phyloP scores from a whole-genome alignment of 768 basidiomycete species.

The Macrolepiota fuliginosa region DNA sequence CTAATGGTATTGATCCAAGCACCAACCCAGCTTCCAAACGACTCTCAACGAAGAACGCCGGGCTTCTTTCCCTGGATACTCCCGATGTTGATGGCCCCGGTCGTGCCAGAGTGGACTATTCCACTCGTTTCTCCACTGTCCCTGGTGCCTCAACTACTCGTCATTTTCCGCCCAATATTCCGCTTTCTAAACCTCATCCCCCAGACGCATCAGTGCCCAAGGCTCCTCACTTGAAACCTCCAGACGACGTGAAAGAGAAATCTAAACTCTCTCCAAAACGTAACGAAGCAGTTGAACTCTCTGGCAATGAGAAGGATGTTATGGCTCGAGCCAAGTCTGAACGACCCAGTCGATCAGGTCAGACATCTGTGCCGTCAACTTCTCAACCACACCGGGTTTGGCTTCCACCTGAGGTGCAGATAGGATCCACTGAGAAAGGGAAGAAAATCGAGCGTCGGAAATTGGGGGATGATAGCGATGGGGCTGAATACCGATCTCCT shows the following conservation, averaged over 20 bases:
- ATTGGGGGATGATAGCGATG: not conserved
- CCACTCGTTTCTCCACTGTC: constrained; percentile 1
- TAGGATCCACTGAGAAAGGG: not conserved
- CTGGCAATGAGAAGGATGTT: constrained; percentile 2
- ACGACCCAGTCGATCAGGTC: constrained; percentile 7
- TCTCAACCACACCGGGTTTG: constrained; percentile 2
- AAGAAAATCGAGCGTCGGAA: constrained; percentile 7
- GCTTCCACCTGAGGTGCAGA: constrained; percentile 1
- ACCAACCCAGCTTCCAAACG: constrained; percentile 19
- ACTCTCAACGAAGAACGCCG: constrained; percentile 1
- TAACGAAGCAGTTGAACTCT: not conserved
- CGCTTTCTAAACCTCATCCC: not conserved
- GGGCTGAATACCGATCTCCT: not conserved
- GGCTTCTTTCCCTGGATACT: not conserved
- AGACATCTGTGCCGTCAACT: not conserved
- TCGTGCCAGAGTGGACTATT: not conserved
- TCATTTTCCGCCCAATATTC: not conserved
- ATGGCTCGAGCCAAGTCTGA: not conserved
- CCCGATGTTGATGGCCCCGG: not conserved
- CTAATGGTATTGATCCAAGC: constrained; percentile 23
- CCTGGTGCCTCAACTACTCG: constrained; percentile 2
- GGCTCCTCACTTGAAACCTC: not conserved
- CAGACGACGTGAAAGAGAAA: constrained; percentile 2
- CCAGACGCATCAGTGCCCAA: not conserved
- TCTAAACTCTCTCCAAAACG: not conserved